Evolutionary conservation across 2,329 filamentous ascomycete genomes (phyloP), one percentile per base, ranked within the genome.

Genomic region (Monosporascus sp.): DNA sequence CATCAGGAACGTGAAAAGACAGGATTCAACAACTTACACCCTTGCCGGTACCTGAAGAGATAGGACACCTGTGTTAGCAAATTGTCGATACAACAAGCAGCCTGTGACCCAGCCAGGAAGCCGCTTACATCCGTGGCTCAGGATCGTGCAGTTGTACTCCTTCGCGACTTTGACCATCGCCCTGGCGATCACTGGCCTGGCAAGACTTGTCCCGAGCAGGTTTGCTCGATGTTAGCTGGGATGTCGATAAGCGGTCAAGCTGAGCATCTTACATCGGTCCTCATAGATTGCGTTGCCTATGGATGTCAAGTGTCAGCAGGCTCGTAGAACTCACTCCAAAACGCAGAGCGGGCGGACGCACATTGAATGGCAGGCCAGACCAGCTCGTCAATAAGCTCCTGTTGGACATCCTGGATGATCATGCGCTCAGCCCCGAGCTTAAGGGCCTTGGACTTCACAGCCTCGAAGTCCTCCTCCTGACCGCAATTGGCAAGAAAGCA

Each of bases 341-440:
- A 25, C 24, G 24, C 24, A 25, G 24, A 25, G 24, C 24, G 24
- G 24, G 24, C 24, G 24, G 24, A 53, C 27, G 38, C 18, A 53
- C 51, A 53, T 47, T 53, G 51, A 8, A 53, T 20, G 5, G 51
- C 51, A 9, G 39, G 48, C 27, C 27, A 53, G n/a, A 53, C n/a
- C 3, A 53, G 48, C 18, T 53, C 51, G 3, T 53, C 51, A 2
- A 53, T 24, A 2, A 53, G n/a, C 48, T 53, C 51, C 41, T 44
- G 48, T 24, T 50, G 48, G 7, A 50, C 22, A 35, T 50, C 15
- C 20, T 39, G 7, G 17, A 49, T 50, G 39, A 53, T 31, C 48
- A 53, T 53, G 27, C 43, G 47, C 18, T 53, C 43, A 17, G 51
- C 48, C 17, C 51, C 51, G n/a, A 53, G 11, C 18, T 25, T 35